Base-by-base conservation (phyloP, 2,329 filamentous ascomycete genomes). In the Fusarium globosum region DNA sequence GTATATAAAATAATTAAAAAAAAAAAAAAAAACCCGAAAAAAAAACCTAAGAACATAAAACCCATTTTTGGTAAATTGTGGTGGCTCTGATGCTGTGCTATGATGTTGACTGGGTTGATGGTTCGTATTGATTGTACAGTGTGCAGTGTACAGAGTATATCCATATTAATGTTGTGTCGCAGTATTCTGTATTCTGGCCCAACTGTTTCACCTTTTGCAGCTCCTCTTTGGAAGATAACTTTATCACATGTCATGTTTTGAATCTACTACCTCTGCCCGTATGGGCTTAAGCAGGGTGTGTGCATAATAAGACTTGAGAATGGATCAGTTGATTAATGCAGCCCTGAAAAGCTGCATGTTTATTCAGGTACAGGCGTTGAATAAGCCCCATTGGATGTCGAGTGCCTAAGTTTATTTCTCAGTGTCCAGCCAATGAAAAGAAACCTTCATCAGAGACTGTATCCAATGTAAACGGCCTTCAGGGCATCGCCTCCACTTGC, bases 401-500 rank as follows among this genome's bases (percentile, higher is more conserved):
- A 26, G 57, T 60, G 62, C 28, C 48, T 26, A 28, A 59, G 43
- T 61, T 35, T 63, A 59, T 57, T 28, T 46, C 21, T 26, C 23
- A 23, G 10, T 64, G 60, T 15, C 18, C 28, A 23, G 14, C 72
- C 71, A 73, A 73, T 73, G 23, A 70, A n/a, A 48, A 13, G 28
- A 11, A 51, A 35, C 21, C 18, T 15, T 23, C 33, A 46, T n/a
- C 9, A 13, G n/a, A 35, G 45, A 42, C 21, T 38, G n/a, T 38
- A 21, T 33, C 46, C 28, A 49, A 49, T 57, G 28, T 30, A 68
- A 68, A 63, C 62, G 63, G 63, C 35, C 55, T 33, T 64, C 48
- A 55, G 30, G 30, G 48, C n/a, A 51, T 52, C 58, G 10, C 48
- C 63, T 45, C 69, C 69, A 73, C 71, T 74, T 73, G 30, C 71